Base-by-base conservation (phyloP, 1,139 yeast species). In the Yamadazyma dushanensis region DNA sequence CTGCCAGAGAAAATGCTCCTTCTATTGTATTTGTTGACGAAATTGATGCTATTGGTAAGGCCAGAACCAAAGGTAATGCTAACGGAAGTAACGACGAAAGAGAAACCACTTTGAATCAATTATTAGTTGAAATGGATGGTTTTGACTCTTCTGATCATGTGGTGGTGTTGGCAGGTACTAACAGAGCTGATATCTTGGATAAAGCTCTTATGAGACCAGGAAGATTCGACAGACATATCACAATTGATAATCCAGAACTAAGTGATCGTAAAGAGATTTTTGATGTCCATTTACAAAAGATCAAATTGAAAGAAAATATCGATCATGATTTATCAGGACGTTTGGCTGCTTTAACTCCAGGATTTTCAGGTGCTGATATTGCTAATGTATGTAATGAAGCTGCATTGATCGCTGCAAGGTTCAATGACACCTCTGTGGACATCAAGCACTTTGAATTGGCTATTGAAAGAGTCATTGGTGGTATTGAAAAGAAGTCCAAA, bases 301-400 rank as follows among this genome's bases (percentile, higher is more conserved):
- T 90, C 50, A 78, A 73, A 40, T 65, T 86, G 45, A 56, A 57
- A 32, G 65, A 73, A 27, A 56, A 59, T 33, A 56, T 59, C 35
- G 66, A 62, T 37, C 55, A 56, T 19, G 73, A 70, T 40, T 73
- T 92, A 47, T 76, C 90, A 21, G 96, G 96, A 21, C 79, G 90
- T 59, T 72, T 92, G 43, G 95, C 97, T 5, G 96, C 97, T 0
- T 73, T 92, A 59, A 92, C 98, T 0, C 97, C 98, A 1, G 98
- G 98, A 1, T 92, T 92, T 55, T 82, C 96, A 9, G 98, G 98
- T 56, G 98, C 98, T 15, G 98, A 92, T 59, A 90, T 92, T 57
- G 96, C 98, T 34, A 92, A 92, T 63, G 92, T 89, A 41, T 87
- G 95, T 66, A 92, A 92, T 57, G 98, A 92, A 66, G 96, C 97